A percentile compares a stretch with the other conserved stretches of the same genome.
These are phyloP conservation scores for Grosmannia clavigera DNA, from an alignment of 2,329 filamentous ascomycete species.

Conservation along the genomic window DNA sequence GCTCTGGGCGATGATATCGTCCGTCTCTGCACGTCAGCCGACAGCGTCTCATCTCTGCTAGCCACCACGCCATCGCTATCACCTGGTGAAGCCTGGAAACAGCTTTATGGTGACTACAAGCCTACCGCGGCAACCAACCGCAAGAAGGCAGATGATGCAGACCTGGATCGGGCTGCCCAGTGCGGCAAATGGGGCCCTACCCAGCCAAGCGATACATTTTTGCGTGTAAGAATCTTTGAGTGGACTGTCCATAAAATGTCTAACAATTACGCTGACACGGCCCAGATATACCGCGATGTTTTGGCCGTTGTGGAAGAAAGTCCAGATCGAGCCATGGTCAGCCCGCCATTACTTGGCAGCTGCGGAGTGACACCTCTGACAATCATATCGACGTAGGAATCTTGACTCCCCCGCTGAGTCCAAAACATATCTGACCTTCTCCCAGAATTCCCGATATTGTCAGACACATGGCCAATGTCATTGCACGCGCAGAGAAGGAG, in stretches of 20 bases:
- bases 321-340: conserved; percentile 36
- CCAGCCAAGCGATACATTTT: conserved; percentile 54
- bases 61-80: conserved; percentile 38
- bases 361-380: conserved; percentile 55
- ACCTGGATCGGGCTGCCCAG: conserved; percentile 38
- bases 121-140: conserved; percentile 6
- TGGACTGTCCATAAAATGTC: neutral
- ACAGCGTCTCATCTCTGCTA: conserved; percentile 46
- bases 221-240: conserved; percentile 31
- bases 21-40: conserved; percentile 35
- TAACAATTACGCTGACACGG: neutral
- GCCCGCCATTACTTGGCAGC: conserved; percentile 37
- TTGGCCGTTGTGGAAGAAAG: conserved; percentile 42
- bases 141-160: conserved; percentile 19
- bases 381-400: conserved; percentile 44
- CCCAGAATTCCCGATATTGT: conserved; percentile 52
- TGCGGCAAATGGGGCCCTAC: conserved; percentile 58
- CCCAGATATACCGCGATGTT: conserved; percentile 52
- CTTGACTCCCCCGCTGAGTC: neutral
- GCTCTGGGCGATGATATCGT: conserved; percentile 33
- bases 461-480: conserved; percentile 64
- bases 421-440: neutral
- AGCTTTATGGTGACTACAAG: conserved; percentile 32
- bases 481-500: conserved; percentile 58
- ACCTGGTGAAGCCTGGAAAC: conserved; percentile 41